Evolutionary conservation across 108 stramenopile genomes (phyloP).

Genomic region (Stephanodiscus minutulus): DNA sequence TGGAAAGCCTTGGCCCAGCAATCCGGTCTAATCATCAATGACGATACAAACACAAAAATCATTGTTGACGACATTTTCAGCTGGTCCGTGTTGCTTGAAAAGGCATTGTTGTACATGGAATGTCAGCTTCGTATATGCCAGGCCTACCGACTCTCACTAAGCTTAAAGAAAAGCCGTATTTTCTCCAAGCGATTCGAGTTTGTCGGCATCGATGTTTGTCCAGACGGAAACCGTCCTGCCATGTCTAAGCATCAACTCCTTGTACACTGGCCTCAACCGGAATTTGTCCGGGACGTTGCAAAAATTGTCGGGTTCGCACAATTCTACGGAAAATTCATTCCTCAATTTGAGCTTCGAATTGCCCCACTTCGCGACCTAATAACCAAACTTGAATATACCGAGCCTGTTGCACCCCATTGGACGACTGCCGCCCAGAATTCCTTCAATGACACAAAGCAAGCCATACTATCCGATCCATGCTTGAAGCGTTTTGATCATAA

Average conservation of each 20-base stretch:
- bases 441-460: not conserved
- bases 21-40: not conserved
- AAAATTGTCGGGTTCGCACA: not conserved
- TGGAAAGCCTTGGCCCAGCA: not conserved
- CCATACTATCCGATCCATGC: conserved; percentile 17
- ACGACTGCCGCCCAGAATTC: not conserved
- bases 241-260: not conserved
- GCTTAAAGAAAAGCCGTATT: not conserved
- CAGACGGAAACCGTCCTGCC: not conserved
- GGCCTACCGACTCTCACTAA: not conserved
- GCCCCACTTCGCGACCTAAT: not conserved
- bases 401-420: not conserved
- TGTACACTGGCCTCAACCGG: not conserved
- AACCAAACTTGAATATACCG: not conserved
- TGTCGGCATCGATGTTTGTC: not conserved
- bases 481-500: not conserved
- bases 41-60: not conserved
- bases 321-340: not conserved
- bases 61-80: conserved; percentile 2
- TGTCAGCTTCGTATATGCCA: not conserved
- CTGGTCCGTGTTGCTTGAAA: not conserved
- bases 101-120: not conserved
- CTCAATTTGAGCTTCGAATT: not conserved
- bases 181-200: conserved; percentile 3
- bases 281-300: not conserved